phyloP scores from a whole-genome alignment of 352 stramenopile species.

The Blastocystis sp. region DNA sequence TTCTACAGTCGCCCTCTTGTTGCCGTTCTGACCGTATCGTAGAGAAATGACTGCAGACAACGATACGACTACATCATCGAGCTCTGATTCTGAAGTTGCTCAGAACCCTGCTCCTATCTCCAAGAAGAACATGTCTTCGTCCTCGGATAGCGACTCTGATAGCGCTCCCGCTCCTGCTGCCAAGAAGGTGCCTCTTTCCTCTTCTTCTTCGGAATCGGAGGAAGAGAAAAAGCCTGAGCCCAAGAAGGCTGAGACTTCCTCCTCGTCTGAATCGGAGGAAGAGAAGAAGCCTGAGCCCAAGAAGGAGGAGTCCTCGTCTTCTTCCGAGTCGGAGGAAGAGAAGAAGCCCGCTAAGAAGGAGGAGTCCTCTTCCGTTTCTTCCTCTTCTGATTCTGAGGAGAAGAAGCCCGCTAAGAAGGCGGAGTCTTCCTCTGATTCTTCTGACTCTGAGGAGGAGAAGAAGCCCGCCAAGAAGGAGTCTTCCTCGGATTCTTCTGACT shows the following conservation, averaged over 20 bases:
- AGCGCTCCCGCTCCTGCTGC: background rate
- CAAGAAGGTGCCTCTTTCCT: background rate
- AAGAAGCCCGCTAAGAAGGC: slow-evolving; percentile 62
- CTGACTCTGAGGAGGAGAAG: slow-evolving; percentile 66
- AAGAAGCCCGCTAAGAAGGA: slow-evolving; percentile 55
- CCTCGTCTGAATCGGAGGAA: background rate
- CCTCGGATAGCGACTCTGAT: background rate
- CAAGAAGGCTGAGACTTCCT: slow-evolving; percentile 67
- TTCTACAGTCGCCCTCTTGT: background rate
- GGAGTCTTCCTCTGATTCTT: slow-evolving; percentile 14
- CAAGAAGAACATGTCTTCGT: background rate
- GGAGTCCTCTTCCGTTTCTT: slow-evolving; percentile 18
- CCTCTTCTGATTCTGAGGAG: slow-evolving; percentile 21
- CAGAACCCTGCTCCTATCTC: background rate
- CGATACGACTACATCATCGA: slow-evolving; percentile 58
- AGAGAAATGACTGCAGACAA: slow-evolving; percentile 59
- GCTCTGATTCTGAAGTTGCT: slow-evolving; percentile 25
- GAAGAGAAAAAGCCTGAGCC: slow-evolving; percentile 29
- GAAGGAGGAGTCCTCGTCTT: slow-evolving; percentile 18
- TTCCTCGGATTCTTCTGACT: background rate
- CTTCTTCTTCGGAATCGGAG: slow-evolving; percentile 58
- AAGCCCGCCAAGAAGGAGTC: background rate
- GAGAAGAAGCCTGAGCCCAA: slow-evolving; percentile 38
- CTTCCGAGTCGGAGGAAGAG: slow-evolving; percentile 15
- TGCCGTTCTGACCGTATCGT: background rate